phyloP scores from a whole-genome alignment of 73 alveolate species.

The Symbiodinium natans region DNA sequence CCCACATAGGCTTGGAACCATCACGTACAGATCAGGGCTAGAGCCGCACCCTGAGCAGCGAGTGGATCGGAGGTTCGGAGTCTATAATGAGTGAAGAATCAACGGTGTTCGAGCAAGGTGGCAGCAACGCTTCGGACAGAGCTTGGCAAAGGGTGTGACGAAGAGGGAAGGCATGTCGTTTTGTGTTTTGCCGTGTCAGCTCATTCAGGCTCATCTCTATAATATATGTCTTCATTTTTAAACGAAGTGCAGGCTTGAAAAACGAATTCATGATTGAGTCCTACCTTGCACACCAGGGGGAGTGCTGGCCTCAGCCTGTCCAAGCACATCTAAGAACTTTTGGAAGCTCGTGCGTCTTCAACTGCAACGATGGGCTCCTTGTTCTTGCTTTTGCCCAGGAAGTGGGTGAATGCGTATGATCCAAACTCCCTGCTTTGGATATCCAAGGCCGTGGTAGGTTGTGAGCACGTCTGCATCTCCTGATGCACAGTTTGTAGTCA shows the following conservation, averaged over 20 bases:
- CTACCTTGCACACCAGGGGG: slow-evolving; percentile 91
- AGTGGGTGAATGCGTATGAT: slow-evolving; percentile 86
- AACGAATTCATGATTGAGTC: slow-evolving; percentile 71
- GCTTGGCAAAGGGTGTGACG: slow-evolving; percentile 74
- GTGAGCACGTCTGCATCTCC: neutral
- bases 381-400: neutral
- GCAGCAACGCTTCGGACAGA: slow-evolving; percentile 87
- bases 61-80: neutral
- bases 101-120: slow-evolving; percentile 1
- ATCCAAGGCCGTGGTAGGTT: slow-evolving; percentile 42
- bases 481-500: neutral
- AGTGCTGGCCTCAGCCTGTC: neutral
- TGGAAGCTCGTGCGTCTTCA: neutral
- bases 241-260: slow-evolving; percentile 6
- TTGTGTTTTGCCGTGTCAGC: too few species aligned
- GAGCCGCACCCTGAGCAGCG: slow-evolving; percentile 14
- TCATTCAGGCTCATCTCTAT: neutral
- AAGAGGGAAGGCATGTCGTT: slow-evolving; percentile 40
- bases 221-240: neutral
- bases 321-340: neutral
- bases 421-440: slow-evolving; percentile 92
- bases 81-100: too few species aligned
- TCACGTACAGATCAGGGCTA: slow-evolving; percentile 86
- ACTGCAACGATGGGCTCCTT: neutral
- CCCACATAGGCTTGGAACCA: slow-evolving; percentile 92